Base-by-base conservation (phyloP, 176 grass and related monocot species). In the Chrysopogon serrulatus region DNA sequence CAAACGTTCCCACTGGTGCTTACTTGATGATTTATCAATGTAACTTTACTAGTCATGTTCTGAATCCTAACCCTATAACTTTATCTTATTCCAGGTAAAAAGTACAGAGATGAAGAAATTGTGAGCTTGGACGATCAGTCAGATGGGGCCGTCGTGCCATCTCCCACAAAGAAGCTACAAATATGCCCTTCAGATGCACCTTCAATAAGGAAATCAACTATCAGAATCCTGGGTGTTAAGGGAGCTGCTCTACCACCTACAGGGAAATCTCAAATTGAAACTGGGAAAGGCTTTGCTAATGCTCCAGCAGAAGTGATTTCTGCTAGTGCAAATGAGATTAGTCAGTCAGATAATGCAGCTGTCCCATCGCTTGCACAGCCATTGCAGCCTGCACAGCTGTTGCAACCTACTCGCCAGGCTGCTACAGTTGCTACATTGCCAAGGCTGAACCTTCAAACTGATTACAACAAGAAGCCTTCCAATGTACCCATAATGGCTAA, bases 131-230 rank as follows among this genome's bases (percentile, higher is more conserved):
- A 28, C 4, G 78, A 77, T 77, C 71, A 82, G 56, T 77, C 43
- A 18, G 83, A 90, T 65, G 79, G 53, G 17, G 72, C 73, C 54
- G 65, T 72, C 73, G 47, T 86, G 23, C 56, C 73, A 86, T 90
- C 88, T 82, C 83, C 79, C 51, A 36, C 78, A 26, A 82, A 90
- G 65, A 90, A 86, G 43, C 79, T 90, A 43, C 83, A 82, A 43
- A 82, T 14, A 42, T 80, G 73, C 23, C 61, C 65, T 73, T 86
- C 73, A 56, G 56, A 78, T 78, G 34, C 59, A 45, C 36, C 76
- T 82, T 77, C 78, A 37, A 71, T 82, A 78, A 82, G 78, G 56
- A 71, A 78, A 66, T 40, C 54, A 21, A 65, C 79, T 47, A 65
- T 65, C 44, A 82, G 65, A 82, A 90, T 61, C 43, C 56, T 82